These are phyloP conservation scores for Candida nitratophila DNA, from an alignment of 805 yeast species.

Conservation along the genomic window DNA sequence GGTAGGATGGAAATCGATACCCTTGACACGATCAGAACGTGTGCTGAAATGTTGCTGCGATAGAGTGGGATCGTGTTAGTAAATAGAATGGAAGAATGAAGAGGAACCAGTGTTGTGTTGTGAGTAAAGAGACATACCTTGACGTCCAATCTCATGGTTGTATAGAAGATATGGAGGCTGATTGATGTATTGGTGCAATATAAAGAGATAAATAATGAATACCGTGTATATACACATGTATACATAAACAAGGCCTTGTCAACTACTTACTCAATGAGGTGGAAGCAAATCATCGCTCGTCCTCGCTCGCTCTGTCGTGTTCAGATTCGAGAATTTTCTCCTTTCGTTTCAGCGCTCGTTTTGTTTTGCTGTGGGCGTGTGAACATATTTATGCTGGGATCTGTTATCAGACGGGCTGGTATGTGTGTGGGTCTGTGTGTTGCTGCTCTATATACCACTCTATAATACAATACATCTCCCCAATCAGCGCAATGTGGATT, in stretches of 20 bases:
- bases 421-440: too few species aligned
- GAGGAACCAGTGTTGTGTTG: background rate
- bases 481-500: slow-evolving; percentile 24
- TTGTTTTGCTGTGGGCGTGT: background rate
- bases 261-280: too few species aligned
- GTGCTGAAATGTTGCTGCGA: slow-evolving; percentile 71
- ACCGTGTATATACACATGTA: too few species aligned
- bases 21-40: slow-evolving; percentile 95
- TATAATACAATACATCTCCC: background rate
- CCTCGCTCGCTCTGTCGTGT: background rate
- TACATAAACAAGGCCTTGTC: too few species aligned
- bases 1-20: slow-evolving; percentile 94
- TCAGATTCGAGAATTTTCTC: background rate
- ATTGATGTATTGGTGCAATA: background rate
- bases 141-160: slow-evolving; percentile 40
- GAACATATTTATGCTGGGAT: too few species aligned
- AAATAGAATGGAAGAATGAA: background rate
- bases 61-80: background rate
- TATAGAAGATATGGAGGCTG: background rate
- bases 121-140: slow-evolving; percentile 31
- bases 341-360: background rate
- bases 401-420: too few species aligned
- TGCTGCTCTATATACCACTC: too few species aligned
- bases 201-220: background rate
- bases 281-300: background rate